A percentile compares a stretch with the other conserved stretches of the same genome.
phyloP scores from a whole-genome alignment of 116 monocot species.

The Phalaenopsis hybrid region DNA sequence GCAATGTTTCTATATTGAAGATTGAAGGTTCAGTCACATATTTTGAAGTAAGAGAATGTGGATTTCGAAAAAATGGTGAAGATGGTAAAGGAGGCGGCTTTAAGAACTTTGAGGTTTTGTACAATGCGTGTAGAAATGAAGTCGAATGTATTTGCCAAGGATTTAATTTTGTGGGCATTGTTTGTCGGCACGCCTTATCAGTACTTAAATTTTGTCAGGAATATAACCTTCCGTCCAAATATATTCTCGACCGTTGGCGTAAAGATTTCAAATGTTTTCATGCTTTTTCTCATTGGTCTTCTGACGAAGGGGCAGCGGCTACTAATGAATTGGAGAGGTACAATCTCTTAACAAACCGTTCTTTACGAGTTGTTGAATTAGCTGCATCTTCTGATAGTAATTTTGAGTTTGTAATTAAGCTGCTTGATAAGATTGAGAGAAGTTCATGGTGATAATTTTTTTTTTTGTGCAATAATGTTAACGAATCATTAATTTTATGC shows the following conservation, averaged over 20 bases:
- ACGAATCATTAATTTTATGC: not conserved
- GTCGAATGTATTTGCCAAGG: conserved; percentile 5
- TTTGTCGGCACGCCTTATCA: conserved; percentile 6
- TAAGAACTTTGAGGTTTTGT: conserved; percentile 3
- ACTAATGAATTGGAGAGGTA: conserved; percentile 8
- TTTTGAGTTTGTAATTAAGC: not conserved
- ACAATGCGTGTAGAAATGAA: not conserved
- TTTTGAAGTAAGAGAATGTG: conserved; percentile 3
- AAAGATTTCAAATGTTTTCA: conserved; percentile 9
- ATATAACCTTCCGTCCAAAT: conserved; percentile 3
- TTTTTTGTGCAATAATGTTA: not conserved
- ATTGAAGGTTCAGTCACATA: not conserved
- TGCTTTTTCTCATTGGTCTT: not conserved
- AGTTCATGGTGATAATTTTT: not conserved
- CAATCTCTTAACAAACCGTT: not conserved
- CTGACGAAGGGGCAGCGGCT: not conserved
- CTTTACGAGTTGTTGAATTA: not conserved
- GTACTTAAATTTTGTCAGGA: conserved; percentile 7
- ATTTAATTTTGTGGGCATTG: conserved; percentile 4
- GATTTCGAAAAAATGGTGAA: not conserved
- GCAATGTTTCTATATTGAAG: conserved; percentile 6
- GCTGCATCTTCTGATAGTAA: conserved; percentile 6
- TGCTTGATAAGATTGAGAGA: conserved; percentile 8
- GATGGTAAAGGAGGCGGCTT: not conserved
- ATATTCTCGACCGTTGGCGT: conserved; percentile 8